These are phyloP conservation scores for Hypoxylon sp. DNA, from an alignment of 2,329 filamentous ascomycete genomes.

Conservation along the genomic window DNA sequence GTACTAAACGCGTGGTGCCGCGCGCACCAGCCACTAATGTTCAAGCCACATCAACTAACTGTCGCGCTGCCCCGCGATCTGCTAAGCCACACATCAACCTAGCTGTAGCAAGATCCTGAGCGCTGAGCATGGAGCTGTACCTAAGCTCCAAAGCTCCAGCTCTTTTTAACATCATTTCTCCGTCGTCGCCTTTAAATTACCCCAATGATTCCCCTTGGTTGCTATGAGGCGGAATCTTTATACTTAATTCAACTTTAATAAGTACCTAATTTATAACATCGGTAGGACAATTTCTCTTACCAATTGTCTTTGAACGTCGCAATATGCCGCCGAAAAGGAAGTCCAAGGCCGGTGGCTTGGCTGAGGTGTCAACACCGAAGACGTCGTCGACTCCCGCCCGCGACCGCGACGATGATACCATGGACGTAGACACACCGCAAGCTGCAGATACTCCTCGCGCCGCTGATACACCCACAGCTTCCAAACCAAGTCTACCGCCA, in stretches of 20 bases:
- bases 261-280: background rate
- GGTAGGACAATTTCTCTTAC: background rate
- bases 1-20: conserved; percentile 27
- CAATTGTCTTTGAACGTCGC: background rate
- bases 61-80: conserved; percentile 42
- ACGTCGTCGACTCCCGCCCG: conserved; percentile 61
- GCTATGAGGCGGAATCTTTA: background rate
- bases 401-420: conserved; percentile 71
- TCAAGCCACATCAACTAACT: conserved; percentile 15
- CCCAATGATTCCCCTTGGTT: background rate
- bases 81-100: conserved; percentile 39
- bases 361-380: conserved; percentile 68
- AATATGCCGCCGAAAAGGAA: conserved; percentile 80
- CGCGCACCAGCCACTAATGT: conserved; percentile 7
- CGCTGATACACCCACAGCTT: conserved; percentile 54
- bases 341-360: conserved; percentile 64
- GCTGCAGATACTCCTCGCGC: conserved; percentile 64
- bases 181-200: background rate
- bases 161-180: conserved; percentile 10
- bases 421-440: conserved; percentile 70
- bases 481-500: conserved; percentile 55
- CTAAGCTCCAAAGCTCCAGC: conserved; percentile 20
- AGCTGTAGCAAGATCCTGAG: conserved; percentile 6
- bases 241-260: background rate
- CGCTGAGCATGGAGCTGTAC: conserved; percentile 11